Conservation (phyloP, 768 basidiomycete species). For the Tephrocybe sp. region DNA sequence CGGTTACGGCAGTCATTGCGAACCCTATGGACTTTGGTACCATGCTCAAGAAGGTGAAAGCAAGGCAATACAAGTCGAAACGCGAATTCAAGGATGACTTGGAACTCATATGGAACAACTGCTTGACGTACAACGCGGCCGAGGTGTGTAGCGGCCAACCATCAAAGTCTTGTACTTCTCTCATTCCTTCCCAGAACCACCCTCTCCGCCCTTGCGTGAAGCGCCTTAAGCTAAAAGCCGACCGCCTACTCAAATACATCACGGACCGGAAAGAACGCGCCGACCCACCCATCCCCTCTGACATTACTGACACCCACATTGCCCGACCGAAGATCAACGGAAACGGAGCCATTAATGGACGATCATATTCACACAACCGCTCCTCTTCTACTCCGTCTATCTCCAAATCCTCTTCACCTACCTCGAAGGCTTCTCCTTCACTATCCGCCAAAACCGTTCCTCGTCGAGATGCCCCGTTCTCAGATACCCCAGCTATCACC, state of each 20-base stretch:
- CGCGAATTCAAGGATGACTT: conserved; percentile 91
- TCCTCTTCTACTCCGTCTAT: conserved; percentile 36
- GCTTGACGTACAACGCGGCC: conserved; percentile 86
- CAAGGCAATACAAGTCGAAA: conserved; percentile 90
- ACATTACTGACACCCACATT: conserved; percentile 32
- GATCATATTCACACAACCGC: conserved; percentile 30
- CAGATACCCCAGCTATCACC: conserved; percentile 63
- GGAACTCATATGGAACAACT: conserved; percentile 96
- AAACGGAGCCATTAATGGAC: conserved; percentile 41
- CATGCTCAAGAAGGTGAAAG: conserved; percentile 91
- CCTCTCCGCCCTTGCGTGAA: conserved; percentile 81
- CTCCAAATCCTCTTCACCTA: conserved; percentile 28
- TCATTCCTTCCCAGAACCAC: conserved; percentile 58
- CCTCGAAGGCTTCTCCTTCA: conserved; percentile 25
- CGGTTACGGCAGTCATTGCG: conserved; percentile 65
- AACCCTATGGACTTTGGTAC: conserved; percentile 96
- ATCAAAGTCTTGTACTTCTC: neutral
- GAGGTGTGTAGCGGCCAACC: conserved; percentile 60
- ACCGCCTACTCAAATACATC: conserved; percentile 82
- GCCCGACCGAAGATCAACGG: conserved; percentile 39
- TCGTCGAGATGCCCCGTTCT: conserved; percentile 50
- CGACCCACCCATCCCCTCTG: conserved; percentile 63
- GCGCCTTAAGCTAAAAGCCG: conserved; percentile 80
- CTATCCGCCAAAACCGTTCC: conserved; percentile 21
- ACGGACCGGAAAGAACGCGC: conserved; percentile 83